phyloP scores from a whole-genome alignment of 139 green algal species.

The Auxenochlorella pyrenoidosa region DNA sequence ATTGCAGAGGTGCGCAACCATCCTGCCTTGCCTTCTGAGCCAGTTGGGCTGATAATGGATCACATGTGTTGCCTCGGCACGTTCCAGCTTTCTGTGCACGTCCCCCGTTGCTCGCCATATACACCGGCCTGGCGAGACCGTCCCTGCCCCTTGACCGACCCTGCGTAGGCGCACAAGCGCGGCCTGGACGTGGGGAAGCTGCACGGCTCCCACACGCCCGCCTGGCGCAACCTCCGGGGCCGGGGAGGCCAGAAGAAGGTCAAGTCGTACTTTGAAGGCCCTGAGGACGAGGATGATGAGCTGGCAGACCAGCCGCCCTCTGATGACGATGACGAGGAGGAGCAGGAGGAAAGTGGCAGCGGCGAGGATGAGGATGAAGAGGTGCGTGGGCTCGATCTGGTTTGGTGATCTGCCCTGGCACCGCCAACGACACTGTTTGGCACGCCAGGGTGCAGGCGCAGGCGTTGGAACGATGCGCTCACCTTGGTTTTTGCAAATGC shows the following conservation, averaged over 20 bases:
- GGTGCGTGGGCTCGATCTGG: not conserved
- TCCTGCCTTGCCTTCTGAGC: too few relatives aligned
- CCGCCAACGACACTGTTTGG: not conserved
- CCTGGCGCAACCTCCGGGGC: constrained; percentile 36
- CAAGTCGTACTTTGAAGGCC: constrained; percentile 24
- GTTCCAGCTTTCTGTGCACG: too few relatives aligned
- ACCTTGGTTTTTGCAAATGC: too few relatives aligned
- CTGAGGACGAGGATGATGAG: constrained; percentile 33
- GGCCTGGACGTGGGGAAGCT: constrained; percentile 38
- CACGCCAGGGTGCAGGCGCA: too few relatives aligned
- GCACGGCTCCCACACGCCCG: constrained; percentile 4
- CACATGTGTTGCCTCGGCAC: too few relatives aligned
- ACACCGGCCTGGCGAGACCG: too few relatives aligned
- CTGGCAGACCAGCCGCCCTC: constrained; percentile 40
- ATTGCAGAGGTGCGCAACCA: constrained; percentile 25
- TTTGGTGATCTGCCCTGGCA: too few relatives aligned
- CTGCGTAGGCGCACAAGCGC: constrained; percentile 22
- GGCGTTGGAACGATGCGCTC: too few relatives aligned
- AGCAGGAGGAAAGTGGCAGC: constrained; percentile 30
- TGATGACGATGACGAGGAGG: not conserved
- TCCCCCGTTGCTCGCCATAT: not conserved
- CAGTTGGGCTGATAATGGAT: too few relatives aligned
- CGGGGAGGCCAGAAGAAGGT: constrained; percentile 3
- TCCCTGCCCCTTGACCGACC: not conserved
- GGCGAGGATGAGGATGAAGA: constrained; percentile 31